Evolutionary conservation across 345 rosid genomes (phyloP).

Genomic region (Populus tremula): DNA sequence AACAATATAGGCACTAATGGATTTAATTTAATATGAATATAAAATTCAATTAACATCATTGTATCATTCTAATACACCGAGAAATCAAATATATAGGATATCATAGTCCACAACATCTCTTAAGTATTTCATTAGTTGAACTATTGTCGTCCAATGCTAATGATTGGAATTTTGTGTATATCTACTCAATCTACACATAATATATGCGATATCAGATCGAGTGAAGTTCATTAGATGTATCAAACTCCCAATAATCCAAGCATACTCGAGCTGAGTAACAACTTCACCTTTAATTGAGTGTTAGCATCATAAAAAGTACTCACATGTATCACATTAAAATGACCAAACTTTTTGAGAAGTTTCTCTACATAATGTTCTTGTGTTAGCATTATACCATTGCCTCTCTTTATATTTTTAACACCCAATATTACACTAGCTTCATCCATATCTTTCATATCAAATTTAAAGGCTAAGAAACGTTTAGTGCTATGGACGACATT

Average conservation of each 20-base stretch:
- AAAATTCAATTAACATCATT: background rate
- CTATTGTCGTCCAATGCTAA: background rate
- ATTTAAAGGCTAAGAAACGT: background rate
- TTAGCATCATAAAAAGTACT: too few relatives aligned
- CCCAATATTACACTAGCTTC: background rate
- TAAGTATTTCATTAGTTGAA: background rate
- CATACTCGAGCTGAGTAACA: background rate
- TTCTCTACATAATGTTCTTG: too few relatives aligned
- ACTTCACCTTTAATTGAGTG: background rate
- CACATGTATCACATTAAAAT: too few relatives aligned
- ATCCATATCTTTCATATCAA: background rate
- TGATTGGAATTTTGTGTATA: background rate
- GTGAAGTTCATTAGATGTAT: background rate
- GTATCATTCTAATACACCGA: background rate
- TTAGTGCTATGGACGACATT: background rate
- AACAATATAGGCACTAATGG: background rate
- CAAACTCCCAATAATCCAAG: background rate
- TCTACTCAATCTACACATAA: background rate
- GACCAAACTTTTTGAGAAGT: too few relatives aligned
- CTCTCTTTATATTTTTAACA: too few relatives aligned
- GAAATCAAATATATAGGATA: background rate
- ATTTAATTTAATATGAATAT: background rate
- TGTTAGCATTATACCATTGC: too few relatives aligned
- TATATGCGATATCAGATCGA: too few relatives aligned
- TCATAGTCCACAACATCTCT: background rate